These are phyloP conservation scores for Parmales sp. DNA, from an alignment of 108 stramenopile species.

Conservation along the genomic window DNA sequence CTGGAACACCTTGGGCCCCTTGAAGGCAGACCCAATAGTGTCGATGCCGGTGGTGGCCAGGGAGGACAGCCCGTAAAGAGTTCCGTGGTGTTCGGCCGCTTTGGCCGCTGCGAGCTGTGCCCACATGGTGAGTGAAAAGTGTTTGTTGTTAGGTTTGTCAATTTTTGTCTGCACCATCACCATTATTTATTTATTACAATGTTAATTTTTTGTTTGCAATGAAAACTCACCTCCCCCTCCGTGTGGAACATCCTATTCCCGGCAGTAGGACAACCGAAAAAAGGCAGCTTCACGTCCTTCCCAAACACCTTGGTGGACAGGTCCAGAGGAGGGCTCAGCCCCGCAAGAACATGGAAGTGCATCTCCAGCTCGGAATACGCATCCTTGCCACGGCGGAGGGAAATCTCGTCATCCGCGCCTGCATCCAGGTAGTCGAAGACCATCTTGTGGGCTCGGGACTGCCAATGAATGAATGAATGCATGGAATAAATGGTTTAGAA, in stretches of 20 bases:
- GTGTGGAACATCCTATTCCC: slow-evolving; percentile 88
- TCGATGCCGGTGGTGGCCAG: slow-evolving; percentile 75
- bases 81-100: slow-evolving; percentile 70
- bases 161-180: too few species aligned
- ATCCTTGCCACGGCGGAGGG: slow-evolving; percentile 75
- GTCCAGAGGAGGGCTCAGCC: slow-evolving; percentile 79
- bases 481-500: not conserved
- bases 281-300: slow-evolving; percentile 39
- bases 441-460: slow-evolving; percentile 83
- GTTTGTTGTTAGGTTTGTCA: too few species aligned
- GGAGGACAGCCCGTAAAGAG: slow-evolving; percentile 70
- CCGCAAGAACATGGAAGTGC: slow-evolving; percentile 78
- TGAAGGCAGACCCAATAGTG: slow-evolving; percentile 51
- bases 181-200: too few species aligned
- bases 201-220: too few species aligned
- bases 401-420: slow-evolving; percentile 81
- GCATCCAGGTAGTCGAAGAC: slow-evolving; percentile 85
- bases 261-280: slow-evolving; percentile 81
- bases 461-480: too few species aligned
- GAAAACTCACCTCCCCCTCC: slow-evolving; percentile 75
- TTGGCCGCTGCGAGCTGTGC: slow-evolving; percentile 77
- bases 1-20: slow-evolving; percentile 84
- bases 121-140: too few species aligned
- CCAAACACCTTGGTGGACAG: slow-evolving; percentile 45
- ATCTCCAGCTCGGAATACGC: slow-evolving; percentile 79